Percentiles rank a stretch among this genome's conserved stretches.
Conservation (phyloP, 1,139 yeast genomes). For the Lodderomyces pseudojiufengensis region DNA sequence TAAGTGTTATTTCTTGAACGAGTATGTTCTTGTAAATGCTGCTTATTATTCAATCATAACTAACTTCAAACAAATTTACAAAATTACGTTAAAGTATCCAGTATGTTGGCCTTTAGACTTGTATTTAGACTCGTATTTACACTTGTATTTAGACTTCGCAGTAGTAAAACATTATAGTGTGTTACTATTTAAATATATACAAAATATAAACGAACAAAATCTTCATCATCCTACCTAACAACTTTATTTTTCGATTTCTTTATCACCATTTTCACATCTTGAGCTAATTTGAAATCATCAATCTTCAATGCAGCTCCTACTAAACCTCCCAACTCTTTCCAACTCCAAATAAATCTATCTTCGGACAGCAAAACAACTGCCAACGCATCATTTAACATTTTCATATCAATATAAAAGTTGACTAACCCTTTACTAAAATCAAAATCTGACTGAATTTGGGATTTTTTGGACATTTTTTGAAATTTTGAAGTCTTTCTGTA, state of each 20-base stretch:
- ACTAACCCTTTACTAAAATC: constrained; percentile 68
- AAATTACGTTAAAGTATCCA: too few species aligned
- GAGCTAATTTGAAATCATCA: constrained; percentile 41
- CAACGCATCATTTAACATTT: constrained; percentile 64
- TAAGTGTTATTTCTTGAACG: constrained; percentile 15
- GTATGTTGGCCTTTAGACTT: too few species aligned
- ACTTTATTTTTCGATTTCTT: too few species aligned
- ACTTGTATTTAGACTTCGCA: too few species aligned
- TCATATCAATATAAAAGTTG: constrained; percentile 46
- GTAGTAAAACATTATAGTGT: too few species aligned
- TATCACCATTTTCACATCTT: not conserved
- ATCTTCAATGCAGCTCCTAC: constrained; percentile 45
- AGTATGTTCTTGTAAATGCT: too few species aligned
- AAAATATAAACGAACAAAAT: too few species aligned
- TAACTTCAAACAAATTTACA: too few species aligned
- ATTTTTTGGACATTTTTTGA: constrained; percentile 30
- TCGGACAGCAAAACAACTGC: constrained; percentile 64
- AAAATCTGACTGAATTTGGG: constrained; percentile 56
- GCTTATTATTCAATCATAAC: too few species aligned
- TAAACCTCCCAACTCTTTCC: constrained; percentile 49
- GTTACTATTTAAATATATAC: too few species aligned
- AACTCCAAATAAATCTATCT: constrained; percentile 70
- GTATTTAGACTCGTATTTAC: too few species aligned
- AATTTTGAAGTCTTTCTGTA: constrained; percentile 57
- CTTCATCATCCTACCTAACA: too few species aligned